Conservation (phyloP, 2,329 filamentous ascomycete genomes). For the Ceratocystis eucalypticola region DNA sequence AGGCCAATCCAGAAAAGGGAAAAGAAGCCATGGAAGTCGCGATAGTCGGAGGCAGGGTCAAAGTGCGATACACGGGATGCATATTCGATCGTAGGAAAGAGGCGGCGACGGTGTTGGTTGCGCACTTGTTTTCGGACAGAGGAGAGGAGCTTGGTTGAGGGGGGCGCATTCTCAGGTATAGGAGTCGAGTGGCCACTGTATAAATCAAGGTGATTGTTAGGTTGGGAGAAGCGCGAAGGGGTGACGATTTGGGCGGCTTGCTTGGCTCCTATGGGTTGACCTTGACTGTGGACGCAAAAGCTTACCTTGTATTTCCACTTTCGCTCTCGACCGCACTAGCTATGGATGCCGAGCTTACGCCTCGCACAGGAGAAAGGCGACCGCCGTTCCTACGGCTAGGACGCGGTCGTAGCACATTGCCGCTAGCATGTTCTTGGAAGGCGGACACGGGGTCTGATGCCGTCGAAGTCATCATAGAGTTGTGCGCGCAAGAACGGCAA, state of each 20-base stretch:
- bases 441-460: constrained; percentile 4
- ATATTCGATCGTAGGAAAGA: constrained; percentile 91
- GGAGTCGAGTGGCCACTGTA: constrained; percentile 69
- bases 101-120: constrained; percentile 63
- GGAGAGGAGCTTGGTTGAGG: constrained; percentile 75
- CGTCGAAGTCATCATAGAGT: constrained; percentile 13
- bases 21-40: constrained; percentile 94
- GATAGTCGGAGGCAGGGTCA: constrained; percentile 80
- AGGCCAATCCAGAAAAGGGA: constrained; percentile 96
- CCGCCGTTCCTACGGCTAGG: neutral
- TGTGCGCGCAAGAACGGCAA: neutral
- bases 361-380: constrained; percentile 9
- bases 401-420: constrained; percentile 11
- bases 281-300: neutral
- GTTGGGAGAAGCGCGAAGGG: neutral
- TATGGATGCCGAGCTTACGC: constrained; percentile 7
- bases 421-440: constrained; percentile 1
- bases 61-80: constrained; percentile 86
- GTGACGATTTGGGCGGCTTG: neutral
- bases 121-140: constrained; percentile 71
- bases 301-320: constrained; percentile 15
- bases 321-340: constrained; percentile 10
- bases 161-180: constrained; percentile 78
- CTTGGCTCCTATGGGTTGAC: neutral
- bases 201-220: neutral